Evolutionary conservation across 1,139 yeast species (phyloP), one percentile per base, ranked within the genome.

Genomic region (Sugiyamaella sp.): DNA sequence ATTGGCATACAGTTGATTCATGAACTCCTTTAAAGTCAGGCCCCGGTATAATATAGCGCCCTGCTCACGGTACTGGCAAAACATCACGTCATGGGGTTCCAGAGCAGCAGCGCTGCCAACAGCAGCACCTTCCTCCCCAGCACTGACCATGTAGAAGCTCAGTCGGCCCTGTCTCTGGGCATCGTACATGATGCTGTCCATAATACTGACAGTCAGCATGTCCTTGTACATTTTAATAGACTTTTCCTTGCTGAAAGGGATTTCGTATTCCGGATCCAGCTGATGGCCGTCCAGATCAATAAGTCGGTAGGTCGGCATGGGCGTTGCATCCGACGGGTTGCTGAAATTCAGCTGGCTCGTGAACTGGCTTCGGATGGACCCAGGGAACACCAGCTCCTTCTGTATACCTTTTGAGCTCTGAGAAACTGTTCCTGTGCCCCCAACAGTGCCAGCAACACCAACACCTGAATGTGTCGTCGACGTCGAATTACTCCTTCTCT

Each of bases 41-140:
- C 74, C 74, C n/a, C 72, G 61, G 53, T 70, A 70, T 21, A 70
- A 55, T 35, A 69, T 35, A 2, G 68, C 72, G 0, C 69, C 73
- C 32, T 68, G 70, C 48, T 70, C 74, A 25, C 74, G 60, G 55
- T 70, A 70, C 60, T 70, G 74, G 39, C 65, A 60, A 53, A 67
- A 70, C 45, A 70, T 59, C 22, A 63, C 64, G 50, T 70, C 74
- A 10, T 70, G 66, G 8, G 63, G 58, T 44, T 57, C 59, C 25
- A 70, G 59, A 1, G 73, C 73, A n/a, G 72, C 70, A 0, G 73
- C 68, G 25, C 68, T 62, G 19, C 73, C 74, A 4, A 70, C 68
- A 3, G 71, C 65, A 9, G 70, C 66, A 2, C 73, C 74, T 52
- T 70, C 74, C 50, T 70, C 74, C 14, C 74, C 74, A n/a, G 71